These are phyloP conservation scores for Panicum virgatum DNA, from an alignment of 202 grass and related monocot genomes.

Conservation along the genomic window DNA sequence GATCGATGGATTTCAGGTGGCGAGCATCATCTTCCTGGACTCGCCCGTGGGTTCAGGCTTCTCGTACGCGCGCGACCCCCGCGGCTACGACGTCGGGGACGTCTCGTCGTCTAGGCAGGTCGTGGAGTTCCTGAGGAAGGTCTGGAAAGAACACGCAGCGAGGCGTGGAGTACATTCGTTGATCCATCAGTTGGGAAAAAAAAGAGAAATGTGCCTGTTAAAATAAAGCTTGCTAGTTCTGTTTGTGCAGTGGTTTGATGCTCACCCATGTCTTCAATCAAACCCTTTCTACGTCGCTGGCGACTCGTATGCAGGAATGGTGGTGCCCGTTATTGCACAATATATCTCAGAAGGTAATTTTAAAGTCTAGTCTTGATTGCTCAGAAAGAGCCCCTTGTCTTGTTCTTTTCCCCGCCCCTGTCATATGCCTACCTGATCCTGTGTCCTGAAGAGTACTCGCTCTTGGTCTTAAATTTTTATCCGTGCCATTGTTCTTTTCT, in stretches of 20 bases:
- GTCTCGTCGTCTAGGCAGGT: constrained; percentile 39
- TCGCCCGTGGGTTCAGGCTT: constrained; percentile 56
- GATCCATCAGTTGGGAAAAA: too few relatives aligned
- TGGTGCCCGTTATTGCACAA: constrained; percentile 38
- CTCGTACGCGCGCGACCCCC: constrained; percentile 34
- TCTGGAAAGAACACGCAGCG: neutral
- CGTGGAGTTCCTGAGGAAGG: constrained; percentile 50
- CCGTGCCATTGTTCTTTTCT: too few relatives aligned
- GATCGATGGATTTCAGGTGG: constrained; percentile 25
- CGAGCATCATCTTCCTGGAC: constrained; percentile 56
- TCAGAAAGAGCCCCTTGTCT: too few relatives aligned
- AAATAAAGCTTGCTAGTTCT: neutral
- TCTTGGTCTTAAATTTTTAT: too few relatives aligned
- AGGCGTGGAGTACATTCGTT: neutral
- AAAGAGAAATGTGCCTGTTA: neutral
- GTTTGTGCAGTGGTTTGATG: constrained; percentile 47
- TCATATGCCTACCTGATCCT: neutral
- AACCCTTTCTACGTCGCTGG: constrained; percentile 62
- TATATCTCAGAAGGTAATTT: constrained; percentile 50
- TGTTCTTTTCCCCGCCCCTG: too few relatives aligned
- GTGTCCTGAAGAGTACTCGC: too few relatives aligned
- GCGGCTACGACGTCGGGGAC: constrained; percentile 46
- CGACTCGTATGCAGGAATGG: constrained; percentile 56
- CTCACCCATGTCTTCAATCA: constrained; percentile 37
- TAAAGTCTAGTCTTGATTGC: too few relatives aligned